phyloP scores from a whole-genome alignment of 768 basidiomycete species.

The Leccinum boreale region DNA sequence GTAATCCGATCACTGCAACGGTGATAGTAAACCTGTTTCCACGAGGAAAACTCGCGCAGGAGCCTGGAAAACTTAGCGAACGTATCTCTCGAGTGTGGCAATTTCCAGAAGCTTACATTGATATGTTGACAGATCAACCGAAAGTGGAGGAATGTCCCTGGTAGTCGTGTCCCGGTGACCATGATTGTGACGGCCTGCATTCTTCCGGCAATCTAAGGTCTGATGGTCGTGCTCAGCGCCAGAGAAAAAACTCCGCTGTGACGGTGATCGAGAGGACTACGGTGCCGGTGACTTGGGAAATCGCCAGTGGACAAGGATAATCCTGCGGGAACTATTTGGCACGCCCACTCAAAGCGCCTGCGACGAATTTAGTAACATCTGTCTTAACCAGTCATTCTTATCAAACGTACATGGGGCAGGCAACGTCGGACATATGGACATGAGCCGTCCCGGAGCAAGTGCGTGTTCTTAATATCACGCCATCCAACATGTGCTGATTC shows the following conservation, averaged over 20 bases:
- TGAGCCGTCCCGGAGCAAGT: constrained; percentile 3
- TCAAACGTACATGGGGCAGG: constrained; percentile 4
- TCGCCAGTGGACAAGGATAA: constrained; percentile 14
- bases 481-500: neutral
- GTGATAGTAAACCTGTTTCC: constrained; percentile 2
- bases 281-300: constrained; percentile 20
- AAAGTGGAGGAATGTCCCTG: constrained; percentile 2
- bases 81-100: neutral
- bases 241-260: constrained; percentile 9
- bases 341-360: neutral
- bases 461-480: constrained; percentile 12
- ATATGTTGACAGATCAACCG: neutral
- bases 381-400: neutral
- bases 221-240: neutral
- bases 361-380: constrained; percentile 12
- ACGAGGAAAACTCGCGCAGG: constrained; percentile 8
- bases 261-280: constrained; percentile 10
- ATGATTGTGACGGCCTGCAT: constrained; percentile 5
- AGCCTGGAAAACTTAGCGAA: constrained; percentile 1
- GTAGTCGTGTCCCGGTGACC: constrained; percentile 7
- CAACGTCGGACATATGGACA: constrained; percentile 9
- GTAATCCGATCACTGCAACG: neutral
- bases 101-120: neutral
- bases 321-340: constrained; percentile 4
- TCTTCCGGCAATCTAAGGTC: constrained; percentile 14